Evolutionary conservation across 352 stramenopile species (phyloP).

Genomic region (Globisporangium yorkense): DNA sequence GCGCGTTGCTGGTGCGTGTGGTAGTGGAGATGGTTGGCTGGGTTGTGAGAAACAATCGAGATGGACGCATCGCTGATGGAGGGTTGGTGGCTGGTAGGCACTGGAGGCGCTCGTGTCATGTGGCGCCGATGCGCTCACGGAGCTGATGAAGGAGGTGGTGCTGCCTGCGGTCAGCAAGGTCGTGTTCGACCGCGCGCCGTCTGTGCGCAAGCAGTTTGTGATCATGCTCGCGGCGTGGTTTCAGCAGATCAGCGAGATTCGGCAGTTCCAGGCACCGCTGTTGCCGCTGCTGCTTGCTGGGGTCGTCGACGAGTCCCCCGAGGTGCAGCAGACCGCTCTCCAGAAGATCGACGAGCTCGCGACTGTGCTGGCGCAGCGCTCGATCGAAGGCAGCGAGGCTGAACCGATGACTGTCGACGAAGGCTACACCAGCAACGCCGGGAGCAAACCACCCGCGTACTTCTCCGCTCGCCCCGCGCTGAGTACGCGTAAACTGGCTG

Average conservation of each 20-base stretch:
- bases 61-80: background rate
- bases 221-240: slow-evolving; percentile 58
- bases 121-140: slow-evolving; percentile 48
- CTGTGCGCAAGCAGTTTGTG: slow-evolving; percentile 68
- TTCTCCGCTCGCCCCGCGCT: slow-evolving; percentile 45
- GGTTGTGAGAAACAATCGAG: background rate
- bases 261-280: slow-evolving; percentile 55
- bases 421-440: background rate
- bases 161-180: slow-evolving; percentile 59
- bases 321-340: slow-evolving; percentile 40
- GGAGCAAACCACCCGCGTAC: slow-evolving; percentile 26
- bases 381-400: slow-evolving; percentile 14
- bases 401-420: slow-evolving; percentile 36
- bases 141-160: slow-evolving; percentile 76
- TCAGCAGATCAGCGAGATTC: slow-evolving; percentile 37
- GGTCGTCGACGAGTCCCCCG: slow-evolving; percentile 60
- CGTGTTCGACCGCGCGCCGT: slow-evolving; percentile 61
- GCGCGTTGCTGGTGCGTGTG: slow-evolving; percentile 44
- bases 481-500: slow-evolving; percentile 34
- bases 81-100: slow-evolving; percentile 15
- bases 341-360: slow-evolving; percentile 42
- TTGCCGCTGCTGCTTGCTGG: slow-evolving; percentile 67
- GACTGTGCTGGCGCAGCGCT: slow-evolving; percentile 29
- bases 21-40: background rate
- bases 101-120: slow-evolving; percentile 67